phyloP scores from a whole-genome alignment of 75 land plant species.

The Cryptomeria japonica region DNA sequence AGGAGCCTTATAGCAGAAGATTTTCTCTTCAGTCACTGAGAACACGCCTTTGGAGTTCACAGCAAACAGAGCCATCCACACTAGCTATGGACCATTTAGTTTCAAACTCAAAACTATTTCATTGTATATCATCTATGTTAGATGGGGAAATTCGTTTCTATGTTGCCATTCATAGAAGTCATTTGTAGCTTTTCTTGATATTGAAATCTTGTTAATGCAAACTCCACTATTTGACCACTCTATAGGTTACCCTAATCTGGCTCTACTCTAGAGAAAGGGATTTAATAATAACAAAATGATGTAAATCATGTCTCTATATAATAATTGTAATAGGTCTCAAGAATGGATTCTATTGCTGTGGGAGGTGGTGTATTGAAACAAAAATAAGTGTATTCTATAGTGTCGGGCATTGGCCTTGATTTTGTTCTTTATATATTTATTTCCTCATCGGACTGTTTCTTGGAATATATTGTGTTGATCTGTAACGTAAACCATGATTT shows the following conservation, averaged over 20 bases:
- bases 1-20: neutral
- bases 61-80: neutral
- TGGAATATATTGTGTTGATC: neutral
- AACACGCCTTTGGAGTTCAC: neutral
- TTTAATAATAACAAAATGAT: neutral
- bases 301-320: slow-evolving; percentile 2
- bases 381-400: neutral
- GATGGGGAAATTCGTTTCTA: neutral
- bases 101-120: neutral
- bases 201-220: neutral
- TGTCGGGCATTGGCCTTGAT: neutral
- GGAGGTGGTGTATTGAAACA: neutral
- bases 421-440: neutral
- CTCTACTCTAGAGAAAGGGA: neutral
- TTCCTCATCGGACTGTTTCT: neutral
- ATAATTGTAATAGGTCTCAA: neutral
- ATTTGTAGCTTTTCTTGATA: neutral
- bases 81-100: neutral
- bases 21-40: neutral
- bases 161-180: neutral
- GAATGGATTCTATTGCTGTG: neutral
- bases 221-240: neutral
- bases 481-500: neutral
- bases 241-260: neutral
- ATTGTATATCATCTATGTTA: neutral